These are phyloP conservation scores for Aspergillus tanneri DNA, from an alignment of 2,329 filamentous ascomycete genomes.

Conservation along the genomic window DNA sequence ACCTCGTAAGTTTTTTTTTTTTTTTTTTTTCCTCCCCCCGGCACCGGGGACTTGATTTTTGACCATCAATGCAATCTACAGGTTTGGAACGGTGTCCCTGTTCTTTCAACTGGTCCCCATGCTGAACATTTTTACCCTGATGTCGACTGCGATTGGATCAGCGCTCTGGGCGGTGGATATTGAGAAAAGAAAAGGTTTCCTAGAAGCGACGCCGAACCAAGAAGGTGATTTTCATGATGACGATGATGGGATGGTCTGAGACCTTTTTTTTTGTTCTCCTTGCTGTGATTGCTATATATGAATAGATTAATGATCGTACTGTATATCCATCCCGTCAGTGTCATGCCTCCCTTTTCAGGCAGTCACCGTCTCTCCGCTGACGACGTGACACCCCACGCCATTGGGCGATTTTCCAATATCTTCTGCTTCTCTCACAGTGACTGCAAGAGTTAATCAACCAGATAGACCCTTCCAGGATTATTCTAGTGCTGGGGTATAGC, in stretches of 20 bases:
- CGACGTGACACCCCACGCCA: too few relatives aligned
- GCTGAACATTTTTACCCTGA: slow-evolving; percentile 88
- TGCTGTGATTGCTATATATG: slow-evolving; percentile 1
- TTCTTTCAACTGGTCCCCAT: slow-evolving; percentile 83
- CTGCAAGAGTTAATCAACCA: too few relatives aligned
- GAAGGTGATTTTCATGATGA: slow-evolving; percentile 35
- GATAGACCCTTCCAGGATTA: too few relatives aligned
- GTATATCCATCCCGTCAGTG: too few relatives aligned
- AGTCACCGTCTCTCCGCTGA: too few relatives aligned
- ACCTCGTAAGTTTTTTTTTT: slow-evolving; percentile 60
- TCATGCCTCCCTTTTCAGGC: too few relatives aligned
- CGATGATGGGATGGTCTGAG: slow-evolving; percentile 31
- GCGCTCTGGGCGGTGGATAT: slow-evolving; percentile 82
- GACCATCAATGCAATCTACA: slow-evolving; percentile 25
- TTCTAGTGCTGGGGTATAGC: neutral
- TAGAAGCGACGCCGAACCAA: slow-evolving; percentile 24
- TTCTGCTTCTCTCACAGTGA: too few relatives aligned
- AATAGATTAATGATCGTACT: too few relatives aligned
- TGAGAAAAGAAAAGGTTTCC: slow-evolving; percentile 56
- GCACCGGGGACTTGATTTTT: neutral
- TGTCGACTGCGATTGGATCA: slow-evolving; percentile 81
- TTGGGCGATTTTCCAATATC: too few relatives aligned
- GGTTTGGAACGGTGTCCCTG: slow-evolving; percentile 82
- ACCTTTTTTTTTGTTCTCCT: slow-evolving; percentile 1
- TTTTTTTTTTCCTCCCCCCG: neutral